Evolutionary conservation across 148 eudicot species (phyloP), one percentile per base, ranked within the genome.

Genomic region (Tetragonia tetragonoides): DNA sequence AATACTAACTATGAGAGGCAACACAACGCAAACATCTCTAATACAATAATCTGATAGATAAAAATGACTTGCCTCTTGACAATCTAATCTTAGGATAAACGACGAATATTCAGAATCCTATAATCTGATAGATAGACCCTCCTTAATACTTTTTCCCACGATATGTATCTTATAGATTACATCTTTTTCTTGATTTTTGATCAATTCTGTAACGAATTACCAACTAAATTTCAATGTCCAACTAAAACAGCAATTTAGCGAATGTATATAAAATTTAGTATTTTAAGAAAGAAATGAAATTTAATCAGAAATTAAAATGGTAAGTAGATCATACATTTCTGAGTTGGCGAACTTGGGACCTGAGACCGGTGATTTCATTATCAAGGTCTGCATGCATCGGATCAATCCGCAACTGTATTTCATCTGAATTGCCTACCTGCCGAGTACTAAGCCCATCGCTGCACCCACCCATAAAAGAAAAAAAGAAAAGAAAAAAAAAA

Each of bases 381-480:
- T 92, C 97, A 78, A 92, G 79, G 72, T 95, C 98, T 1, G 83
- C 97, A 17, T 89, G 92, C 89, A 92, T 87, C 1, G 97, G 96
- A 87, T 92, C 97, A 61, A 93, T 93, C 73, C 90, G 81, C 73
- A 92, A 75, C 77, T 95, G 99, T 68, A 95, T 80, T 75, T 95
- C 97, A 79, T 91, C 90, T 5, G 96, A 82, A 75, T 75, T 61
- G 6, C 86, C 85, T 28, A 74, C 88, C 39, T 83, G 87, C 71
- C 99, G 84, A 59, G 96, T 93, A 81, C 90, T 91, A 70, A 95
- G 85, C 70, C 99, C 99, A 66, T 93, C 94, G 59, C 96, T 92
- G 84, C 57, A 76, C 20, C 70, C 56, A 76, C 70, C 2, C 39
- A 63, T 28, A 44, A 20, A 14, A 61, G 75, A 56, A 23, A 20